Conservation (phyloP, 305 asterid genomes). For the Withania somnifera region DNA sequence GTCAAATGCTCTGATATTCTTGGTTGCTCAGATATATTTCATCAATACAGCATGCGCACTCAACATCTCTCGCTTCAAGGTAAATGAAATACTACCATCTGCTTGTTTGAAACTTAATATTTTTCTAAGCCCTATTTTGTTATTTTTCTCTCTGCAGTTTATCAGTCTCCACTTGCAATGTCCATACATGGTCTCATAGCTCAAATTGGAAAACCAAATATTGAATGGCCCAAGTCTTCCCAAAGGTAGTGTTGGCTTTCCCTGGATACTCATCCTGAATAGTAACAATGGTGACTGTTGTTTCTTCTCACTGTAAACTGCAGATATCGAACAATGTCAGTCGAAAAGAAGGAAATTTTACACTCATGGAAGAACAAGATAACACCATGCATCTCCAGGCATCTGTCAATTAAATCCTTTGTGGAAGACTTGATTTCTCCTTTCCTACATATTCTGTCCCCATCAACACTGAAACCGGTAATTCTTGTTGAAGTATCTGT, state of each 20-base stretch:
- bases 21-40: conserved; percentile 58
- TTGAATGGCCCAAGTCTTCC: conserved; percentile 92
- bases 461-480: conserved; percentile 89
- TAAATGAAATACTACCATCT: conserved; percentile 20
- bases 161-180: conserved; percentile 79
- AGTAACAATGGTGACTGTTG: neutral
- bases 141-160: conserved; percentile 40
- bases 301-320: conserved; percentile 8
- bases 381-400: conserved; percentile 78
- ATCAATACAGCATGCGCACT: conserved; percentile 66
- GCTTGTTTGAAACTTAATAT: neutral
- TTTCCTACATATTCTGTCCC: conserved; percentile 77
- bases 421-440: conserved; percentile 76
- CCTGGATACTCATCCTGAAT: neutral
- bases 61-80: conserved; percentile 86
- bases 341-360: conserved; percentile 72
- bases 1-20: conserved; percentile 74
- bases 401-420: conserved; percentile 67
- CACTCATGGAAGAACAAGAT: conserved; percentile 67
- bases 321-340: conserved; percentile 52
- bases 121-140: neutral
- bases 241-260: conserved; percentile 43
- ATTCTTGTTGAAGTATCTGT: conserved; percentile 7
- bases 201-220: conserved; percentile 69
- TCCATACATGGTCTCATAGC: conserved; percentile 60